Conservation (phyloP, 257 asterid species). For the Nicotiana benthamiana region DNA sequence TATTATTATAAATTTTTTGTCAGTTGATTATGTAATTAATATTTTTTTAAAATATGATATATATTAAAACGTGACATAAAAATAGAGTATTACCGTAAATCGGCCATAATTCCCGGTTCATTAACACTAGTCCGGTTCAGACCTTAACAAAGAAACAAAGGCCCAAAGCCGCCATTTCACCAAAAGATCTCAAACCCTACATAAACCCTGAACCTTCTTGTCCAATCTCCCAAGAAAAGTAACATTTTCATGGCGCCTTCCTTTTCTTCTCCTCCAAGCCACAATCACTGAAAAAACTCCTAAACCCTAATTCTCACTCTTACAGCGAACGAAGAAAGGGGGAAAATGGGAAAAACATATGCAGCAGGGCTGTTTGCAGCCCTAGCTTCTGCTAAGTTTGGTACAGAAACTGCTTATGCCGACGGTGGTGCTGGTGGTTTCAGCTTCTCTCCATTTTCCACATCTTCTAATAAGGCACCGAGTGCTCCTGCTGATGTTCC, state of each 20-base stretch:
- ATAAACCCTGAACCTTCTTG: conserved; percentile 27
- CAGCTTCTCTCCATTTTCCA: conserved; percentile 42
- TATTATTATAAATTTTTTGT: too few relatives aligned
- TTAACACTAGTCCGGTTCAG: neutral
- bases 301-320: neutral
- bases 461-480: conserved; percentile 28
- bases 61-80: too few relatives aligned
- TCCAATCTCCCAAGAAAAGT: neutral
- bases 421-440: conserved; percentile 43
- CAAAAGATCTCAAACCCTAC: conserved; percentile 27
- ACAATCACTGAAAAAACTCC: neutral
- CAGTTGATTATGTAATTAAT: too few relatives aligned
- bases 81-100: too few relatives aligned
- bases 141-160: neutral
- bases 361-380: conserved; percentile 63
- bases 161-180: conserved; percentile 6
- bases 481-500: conserved; percentile 27
- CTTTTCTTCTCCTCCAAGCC: conserved; percentile 4
- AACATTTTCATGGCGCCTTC: neutral
- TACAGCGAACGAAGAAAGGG: neutral
- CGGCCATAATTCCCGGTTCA: conserved; percentile 3
- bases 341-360: conserved; percentile 40
- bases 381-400: conserved; percentile 47
- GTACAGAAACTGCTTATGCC: conserved; percentile 40
- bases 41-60: too few relatives aligned